Evolutionary conservation across 352 stramenopile species (phyloP), one percentile per base, ranked within the genome.

Genomic region (Phytophthora crassamura): DNA sequence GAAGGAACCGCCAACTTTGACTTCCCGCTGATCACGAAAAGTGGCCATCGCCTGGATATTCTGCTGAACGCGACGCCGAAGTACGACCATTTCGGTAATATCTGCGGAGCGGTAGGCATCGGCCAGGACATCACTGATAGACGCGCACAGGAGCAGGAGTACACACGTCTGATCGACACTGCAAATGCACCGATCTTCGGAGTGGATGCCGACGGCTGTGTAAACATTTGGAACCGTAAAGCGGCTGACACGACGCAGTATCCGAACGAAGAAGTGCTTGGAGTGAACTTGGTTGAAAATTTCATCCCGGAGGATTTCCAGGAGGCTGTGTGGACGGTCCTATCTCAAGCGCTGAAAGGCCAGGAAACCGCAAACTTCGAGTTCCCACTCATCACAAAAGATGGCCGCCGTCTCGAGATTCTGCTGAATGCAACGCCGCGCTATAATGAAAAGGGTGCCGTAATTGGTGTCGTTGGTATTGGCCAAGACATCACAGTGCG

Each of bases 141-240:
- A 59, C 83, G 81, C 20, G 74, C 75, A 16, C 78, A 89, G 58
- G 80, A 89, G 30, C 80, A 87, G 43, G 81, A 88, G 16, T 88
- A 88, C 64, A 77, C 60, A 20, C 61, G 67, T 18, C 51, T 75
- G 10, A 75, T 75, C 33, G 58, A 73, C 50, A 77, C 76, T 34
- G 81, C 81, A 4, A 90, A 90, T 51, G 81, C 85, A 3, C 83
- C 87, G 1, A 95, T 95, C 51, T 91, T 95, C 61, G 86, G 84
- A 18, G 79, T 93, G 33, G 84, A 95, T 61, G 64, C 55, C 11
- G 63, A 85, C 36, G 74, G 86, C 14, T 65, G 77, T 33, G 86
- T 92, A 12, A 91, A 93, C 57, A 90, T 90, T 55, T 89, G 86
- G 86, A 94, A 95, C 55, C 60, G 83, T 5, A 91, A 93, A 68